Conservation (phyloP, 148 eudicot species). For the Silene latifolia region DNA sequence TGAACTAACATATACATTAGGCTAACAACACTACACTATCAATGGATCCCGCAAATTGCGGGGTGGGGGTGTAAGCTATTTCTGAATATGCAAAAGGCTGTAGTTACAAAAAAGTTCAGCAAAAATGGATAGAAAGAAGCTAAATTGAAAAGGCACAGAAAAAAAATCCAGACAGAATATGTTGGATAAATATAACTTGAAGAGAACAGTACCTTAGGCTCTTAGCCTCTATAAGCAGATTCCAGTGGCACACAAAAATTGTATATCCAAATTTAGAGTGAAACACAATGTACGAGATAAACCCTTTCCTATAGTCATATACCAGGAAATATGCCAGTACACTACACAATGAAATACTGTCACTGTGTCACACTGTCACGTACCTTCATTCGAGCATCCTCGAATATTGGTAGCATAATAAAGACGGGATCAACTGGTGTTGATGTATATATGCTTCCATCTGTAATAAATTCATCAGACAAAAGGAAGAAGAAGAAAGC, state of each 20-base stretch:
- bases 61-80: no score
- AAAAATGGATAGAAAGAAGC: background rate
- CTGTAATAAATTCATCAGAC: constrained; percentile 33
- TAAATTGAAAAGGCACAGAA: background rate
- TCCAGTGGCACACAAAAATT: background rate
- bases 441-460: constrained; percentile 79
- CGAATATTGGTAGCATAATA: constrained; percentile 80
- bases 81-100: background rate
- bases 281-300: background rate
- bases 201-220: background rate
- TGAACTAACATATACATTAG: background rate
- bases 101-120: background rate
- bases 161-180: background rate
- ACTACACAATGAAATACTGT: background rate
- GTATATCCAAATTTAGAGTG: background rate
- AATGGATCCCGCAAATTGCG: no score
- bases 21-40: background rate
- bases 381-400: constrained; percentile 96
- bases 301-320: background rate
- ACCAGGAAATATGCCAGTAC: background rate
- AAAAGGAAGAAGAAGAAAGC: background rate
- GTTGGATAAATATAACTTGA: background rate
- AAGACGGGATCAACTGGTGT: constrained; percentile 97
- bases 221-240: background rate
- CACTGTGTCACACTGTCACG: constrained; percentile 4